Evolutionary conservation across 2,329 filamentous ascomycete species (phyloP).

Genomic region (Ophiostoma ips): DNA sequence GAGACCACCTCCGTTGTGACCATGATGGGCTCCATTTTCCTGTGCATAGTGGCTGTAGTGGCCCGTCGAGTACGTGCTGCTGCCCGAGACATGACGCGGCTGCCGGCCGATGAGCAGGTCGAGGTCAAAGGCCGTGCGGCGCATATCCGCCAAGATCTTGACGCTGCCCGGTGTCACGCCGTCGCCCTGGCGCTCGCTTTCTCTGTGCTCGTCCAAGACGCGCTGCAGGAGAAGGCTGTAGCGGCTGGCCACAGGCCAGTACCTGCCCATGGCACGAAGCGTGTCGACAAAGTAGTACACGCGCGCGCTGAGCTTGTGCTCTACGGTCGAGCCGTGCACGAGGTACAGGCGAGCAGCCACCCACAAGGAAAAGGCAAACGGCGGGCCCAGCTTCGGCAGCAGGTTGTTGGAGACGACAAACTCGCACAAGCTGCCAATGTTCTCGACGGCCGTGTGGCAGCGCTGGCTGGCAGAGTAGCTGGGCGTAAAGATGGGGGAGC

Average conservation of each 20-base stretch:
- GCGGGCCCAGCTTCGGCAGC: constrained; percentile 69
- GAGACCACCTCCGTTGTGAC: constrained; percentile 14
- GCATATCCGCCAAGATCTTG: constrained; percentile 81
- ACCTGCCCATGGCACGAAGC: constrained; percentile 62
- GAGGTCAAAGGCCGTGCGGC: constrained; percentile 76
- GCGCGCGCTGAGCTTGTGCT: constrained; percentile 66
- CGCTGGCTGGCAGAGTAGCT: constrained; percentile 75
- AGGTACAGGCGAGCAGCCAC: constrained; percentile 76
- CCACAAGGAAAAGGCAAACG: constrained; percentile 87
- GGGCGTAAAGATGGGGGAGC: constrained; percentile 77
- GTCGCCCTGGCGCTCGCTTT: constrained; percentile 61
- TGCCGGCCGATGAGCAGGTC: constrained; percentile 82
- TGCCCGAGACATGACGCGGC: constrained; percentile 34
- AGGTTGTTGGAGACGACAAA: constrained; percentile 65
- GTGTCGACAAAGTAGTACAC: constrained; percentile 74
- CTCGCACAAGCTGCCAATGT: constrained; percentile 63
- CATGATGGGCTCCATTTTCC: not conserved
- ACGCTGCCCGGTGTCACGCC: constrained; percentile 70
- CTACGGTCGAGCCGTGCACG: constrained; percentile 81
- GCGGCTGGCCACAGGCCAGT: constrained; percentile 75
- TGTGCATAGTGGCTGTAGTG: constrained; percentile 3
- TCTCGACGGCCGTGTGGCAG: constrained; percentile 71
- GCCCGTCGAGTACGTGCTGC: constrained; percentile 5
- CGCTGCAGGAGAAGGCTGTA: constrained; percentile 69
- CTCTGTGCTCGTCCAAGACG: constrained; percentile 74